Evolutionary conservation across 1,284 basidiomycete species (phyloP).

Genomic region (Grifola frondosa): DNA sequence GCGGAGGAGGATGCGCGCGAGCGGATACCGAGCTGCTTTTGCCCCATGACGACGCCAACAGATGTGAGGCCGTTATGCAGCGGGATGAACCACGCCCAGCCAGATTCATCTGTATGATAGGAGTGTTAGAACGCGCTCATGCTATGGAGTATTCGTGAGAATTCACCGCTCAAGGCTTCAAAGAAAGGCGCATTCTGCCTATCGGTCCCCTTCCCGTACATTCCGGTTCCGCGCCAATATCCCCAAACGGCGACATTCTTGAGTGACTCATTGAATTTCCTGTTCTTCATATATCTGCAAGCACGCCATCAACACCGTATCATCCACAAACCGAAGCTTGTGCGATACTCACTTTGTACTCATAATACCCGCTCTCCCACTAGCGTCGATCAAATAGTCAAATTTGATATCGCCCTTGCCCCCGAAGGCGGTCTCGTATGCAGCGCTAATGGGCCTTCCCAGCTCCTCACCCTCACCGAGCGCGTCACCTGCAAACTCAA

Average conservation of each 20-base stretch:
- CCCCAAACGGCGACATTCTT: constrained; percentile 78
- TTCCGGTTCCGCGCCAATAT: constrained; percentile 60
- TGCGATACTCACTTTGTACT: constrained; percentile 40
- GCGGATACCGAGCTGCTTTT: constrained; percentile 40
- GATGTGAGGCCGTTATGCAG: constrained; percentile 68
- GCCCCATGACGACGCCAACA: constrained; percentile 70
- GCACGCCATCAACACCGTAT: not conserved
- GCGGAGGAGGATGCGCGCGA: constrained; percentile 31
- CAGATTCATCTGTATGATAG: constrained; percentile 57
- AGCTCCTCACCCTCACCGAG: constrained; percentile 2
- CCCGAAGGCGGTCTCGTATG: constrained; percentile 27
- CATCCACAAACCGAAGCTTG: not conserved
- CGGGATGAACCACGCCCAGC: constrained; percentile 80
- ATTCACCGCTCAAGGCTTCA: constrained; percentile 65
- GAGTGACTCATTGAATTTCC: constrained; percentile 64
- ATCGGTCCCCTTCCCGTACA: constrained; percentile 55
- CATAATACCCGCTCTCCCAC: constrained; percentile 65
- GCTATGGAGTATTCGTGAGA: not conserved
- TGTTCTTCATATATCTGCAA: constrained; percentile 59
- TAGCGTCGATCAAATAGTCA: constrained; percentile 68
- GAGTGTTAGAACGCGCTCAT: constrained; percentile 10
- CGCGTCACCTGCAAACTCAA: constrained; percentile 10
- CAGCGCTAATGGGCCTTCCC: constrained; percentile 27
- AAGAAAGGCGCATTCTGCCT: constrained; percentile 59
- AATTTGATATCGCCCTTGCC: constrained; percentile 48